phyloP scores from a whole-genome alignment of 2,329 filamentous ascomycete species.

The Niveomyces coronatus region DNA sequence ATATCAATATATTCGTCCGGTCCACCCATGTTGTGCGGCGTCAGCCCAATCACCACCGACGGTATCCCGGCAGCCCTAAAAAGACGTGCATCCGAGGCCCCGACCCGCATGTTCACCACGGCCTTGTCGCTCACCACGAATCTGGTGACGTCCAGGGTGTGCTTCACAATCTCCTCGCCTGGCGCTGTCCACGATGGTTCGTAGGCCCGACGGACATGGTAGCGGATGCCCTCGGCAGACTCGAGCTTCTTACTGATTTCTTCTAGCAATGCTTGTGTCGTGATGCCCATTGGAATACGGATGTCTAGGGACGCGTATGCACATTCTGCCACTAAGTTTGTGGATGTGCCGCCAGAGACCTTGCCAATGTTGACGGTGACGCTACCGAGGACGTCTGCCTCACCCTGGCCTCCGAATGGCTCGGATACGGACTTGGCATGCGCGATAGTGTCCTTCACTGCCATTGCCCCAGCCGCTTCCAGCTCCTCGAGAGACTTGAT shows the following conservation, averaged over 20 bases:
- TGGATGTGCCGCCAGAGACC: constrained; percentile 11
- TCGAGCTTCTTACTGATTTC: constrained; percentile 4
- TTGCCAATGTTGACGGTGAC: constrained; percentile 12
- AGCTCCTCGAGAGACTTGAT: constrained; percentile 9
- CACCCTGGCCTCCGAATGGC: constrained; percentile 8
- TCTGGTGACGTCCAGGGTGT: constrained; percentile 8
- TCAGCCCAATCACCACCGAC: constrained; percentile 11
- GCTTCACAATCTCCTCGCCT: constrained; percentile 6
- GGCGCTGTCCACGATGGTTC: constrained; percentile 11
- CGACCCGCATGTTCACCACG: constrained; percentile 10
- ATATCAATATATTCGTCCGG: constrained; percentile 9
- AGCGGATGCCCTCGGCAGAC: constrained; percentile 1
- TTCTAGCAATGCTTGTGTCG: neutral
- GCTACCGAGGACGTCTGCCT: constrained; percentile 6
- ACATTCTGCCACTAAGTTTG: constrained; percentile 10
- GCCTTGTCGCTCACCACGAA: constrained; percentile 5
- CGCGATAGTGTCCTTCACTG: constrained; percentile 1
- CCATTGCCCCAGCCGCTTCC: neutral
- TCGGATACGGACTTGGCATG: constrained; percentile 9
- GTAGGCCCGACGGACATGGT: constrained; percentile 5
- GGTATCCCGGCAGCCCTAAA: constrained; percentile 9
- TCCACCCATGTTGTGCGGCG: constrained; percentile 11
- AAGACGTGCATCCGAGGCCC: constrained; percentile 11
- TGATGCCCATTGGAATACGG: constrained; percentile 9
- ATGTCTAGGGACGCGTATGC: constrained; percentile 10